Evolutionary conservation across 2,329 filamentous ascomycete species (phyloP), one percentile per base, ranked within the genome.

Genomic region (Penicillium sp.): DNA sequence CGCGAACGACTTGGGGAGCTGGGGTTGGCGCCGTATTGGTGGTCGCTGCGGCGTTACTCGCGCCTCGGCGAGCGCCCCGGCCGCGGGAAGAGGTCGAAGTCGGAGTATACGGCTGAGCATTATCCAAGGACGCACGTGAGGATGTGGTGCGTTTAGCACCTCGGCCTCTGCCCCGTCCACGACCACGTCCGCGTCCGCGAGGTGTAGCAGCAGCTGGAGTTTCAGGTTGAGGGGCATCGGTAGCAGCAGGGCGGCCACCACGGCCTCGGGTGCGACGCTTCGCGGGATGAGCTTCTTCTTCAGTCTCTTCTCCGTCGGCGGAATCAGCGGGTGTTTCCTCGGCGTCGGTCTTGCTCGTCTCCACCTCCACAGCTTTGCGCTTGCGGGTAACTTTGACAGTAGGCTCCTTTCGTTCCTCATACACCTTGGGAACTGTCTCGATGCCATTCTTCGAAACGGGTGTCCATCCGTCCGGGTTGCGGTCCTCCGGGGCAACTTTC

Each of bases 391-490:
- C 42, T 44, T 62, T 62, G 14, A 52, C 40, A 13, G 49, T 41
- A 18, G 55, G 54, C 30, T 58, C 52, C 13, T 47, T 45, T 3
- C 60, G 61, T 2, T 50, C 51, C 26, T 65, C 58, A 38, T 57
- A 61, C 30, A 61, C 48, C 33, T 55, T 59, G n/a, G 65, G 62
- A 13, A 62, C 50, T 30, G 60, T 57, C 13, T 65, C 60, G 9
- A 60, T 50, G 9, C 61, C 64, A 34, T 67, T 54, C 22, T 50
- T 63, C n/a, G 51, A 46, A 40, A 68, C 48, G 5, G 58, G 54
- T 10, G 46, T 50, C 62, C 65, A 70, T 15, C 63, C 63, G 50
- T 70, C 67, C 13, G 63, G 55, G 37, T 71, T 70, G 10, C 52
- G 56, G 30, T 67, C 59, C 16, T 58, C 59, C 5, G 52, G 54